Evolutionary conservation across 352 stramenopile genomes (phyloP).

Genomic region (Phytophthora chlamydospora): DNA sequence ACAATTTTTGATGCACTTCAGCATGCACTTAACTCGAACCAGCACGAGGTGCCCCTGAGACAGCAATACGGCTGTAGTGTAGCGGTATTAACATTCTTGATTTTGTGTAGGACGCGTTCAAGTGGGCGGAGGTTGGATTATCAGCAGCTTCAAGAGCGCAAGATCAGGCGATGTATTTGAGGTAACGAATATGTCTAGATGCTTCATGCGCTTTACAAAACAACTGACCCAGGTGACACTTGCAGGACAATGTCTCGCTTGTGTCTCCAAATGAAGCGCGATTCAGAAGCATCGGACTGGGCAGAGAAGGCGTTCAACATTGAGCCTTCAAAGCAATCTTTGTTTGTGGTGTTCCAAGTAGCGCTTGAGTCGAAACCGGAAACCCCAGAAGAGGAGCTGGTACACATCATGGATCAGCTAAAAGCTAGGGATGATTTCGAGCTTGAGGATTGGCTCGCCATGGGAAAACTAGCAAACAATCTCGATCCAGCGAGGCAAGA

Average conservation of each 20-base stretch:
- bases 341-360: constrained; percentile 63
- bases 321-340: constrained; percentile 67
- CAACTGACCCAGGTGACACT: neutral
- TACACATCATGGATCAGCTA: constrained; percentile 42
- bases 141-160: constrained; percentile 24
- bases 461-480: constrained; percentile 50
- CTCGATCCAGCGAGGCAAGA: constrained; percentile 36
- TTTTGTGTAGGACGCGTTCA: constrained; percentile 49
- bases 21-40: constrained; percentile 39
- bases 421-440: constrained; percentile 68
- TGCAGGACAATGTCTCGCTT: constrained; percentile 44
- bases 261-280: constrained; percentile 42
- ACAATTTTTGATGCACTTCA: constrained; percentile 59
- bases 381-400: constrained; percentile 16
- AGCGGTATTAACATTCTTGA: neutral
- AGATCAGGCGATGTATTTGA: constrained; percentile 59
- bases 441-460: constrained; percentile 59
- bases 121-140: constrained; percentile 49
- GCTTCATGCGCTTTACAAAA: neutral
- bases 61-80: neutral
- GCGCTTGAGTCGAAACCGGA: constrained; percentile 29
- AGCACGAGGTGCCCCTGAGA: constrained; percentile 42
- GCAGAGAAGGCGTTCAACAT: constrained; percentile 50
- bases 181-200: constrained; percentile 33
- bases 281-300: constrained; percentile 42